Evolutionary conservation across 148 eudicot genomes (phyloP), one percentile per base, ranked within the genome.

Genomic region (Amaranthus cruentus): DNA sequence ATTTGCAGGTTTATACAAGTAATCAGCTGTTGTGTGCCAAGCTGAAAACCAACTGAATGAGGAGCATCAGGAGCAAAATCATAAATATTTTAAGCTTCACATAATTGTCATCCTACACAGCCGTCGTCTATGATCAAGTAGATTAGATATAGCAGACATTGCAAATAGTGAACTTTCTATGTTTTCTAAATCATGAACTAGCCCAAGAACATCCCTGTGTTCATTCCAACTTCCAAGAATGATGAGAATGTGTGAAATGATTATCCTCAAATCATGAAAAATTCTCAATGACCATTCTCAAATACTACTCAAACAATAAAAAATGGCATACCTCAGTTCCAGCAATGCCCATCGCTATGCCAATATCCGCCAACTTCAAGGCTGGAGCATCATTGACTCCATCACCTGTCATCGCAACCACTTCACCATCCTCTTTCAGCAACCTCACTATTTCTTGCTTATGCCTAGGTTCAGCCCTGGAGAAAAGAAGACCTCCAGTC

Each of bases 301-400:
- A 64, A n/a, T 48, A 66, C 7, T 18, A 46, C 9, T 7, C 28
- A 21, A 61, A 48, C n/a, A 70, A 54, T 2, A 18, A n/a, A n/a
- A 70, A 70, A 60, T 11, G 12, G 53, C 47, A 44, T 82, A 89
- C 93, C 90, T 89, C 93, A 10, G 93, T 89, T 49, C 93, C 93
- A 81, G 90, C 82, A 82, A 89, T 89, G 48, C 90, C 93, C 93
- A 89, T 89, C 48, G 93, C 93, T 75, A 89, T 89, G 10, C 93
- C 93, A 66, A 89, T 89, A 77, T 89, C 90, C 77, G 90, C 93
- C 68, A 89, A 73, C 78, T 89, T 89, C 62, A 89, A 72, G 21
- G 93, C 93, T 69, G 93, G 93, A 4, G 93, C 93, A 73, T 89
- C 93, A 79, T 89, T 89, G 5, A 89, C 93, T 15, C 93, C 93